Base-by-base conservation (phyloP, 208 protist species). In the Herpetomonas tarakana region DNA sequence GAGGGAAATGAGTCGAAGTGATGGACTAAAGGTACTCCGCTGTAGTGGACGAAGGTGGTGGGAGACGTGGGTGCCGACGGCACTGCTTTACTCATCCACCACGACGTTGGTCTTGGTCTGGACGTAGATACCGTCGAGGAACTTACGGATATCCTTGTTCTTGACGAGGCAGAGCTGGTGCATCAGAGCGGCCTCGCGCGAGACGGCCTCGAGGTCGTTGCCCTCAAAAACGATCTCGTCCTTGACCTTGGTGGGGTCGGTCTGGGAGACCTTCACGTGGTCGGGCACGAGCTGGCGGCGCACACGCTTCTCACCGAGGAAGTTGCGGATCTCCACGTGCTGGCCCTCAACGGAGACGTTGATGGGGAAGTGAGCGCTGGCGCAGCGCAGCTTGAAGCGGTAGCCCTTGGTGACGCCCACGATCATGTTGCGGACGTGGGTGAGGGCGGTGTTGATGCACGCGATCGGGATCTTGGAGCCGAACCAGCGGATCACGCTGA, bases 141-240 rank as follows among this genome's bases (percentile, higher is more conserved):
- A 99, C 96, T 99, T 99, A 88, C 99, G 96, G 85, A 99, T 99
- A 99, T 99, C 99, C 91, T 99, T 99, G 62, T 98, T 93, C 81
- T 93, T 97, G 52, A 99, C 97, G 51, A 97, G 63, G 71, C 83
- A 94, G 52, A 94, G 81, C 80, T 98, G 80, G 63, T 99, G 95
- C 81, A 99, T 97, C 44, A 92, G 62, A 56, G 98, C 97, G 52
- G 97, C 86, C 76, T 93, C 74, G 75, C 93, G 83, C 9, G 93
- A 97, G 39, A 99, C 97, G 54, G 75, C 54, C 60, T 98, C 86
- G 49, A 98, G 53, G 73, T 98, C 92, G 77, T 98, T 99, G 71
- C 98, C 98, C 31, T 85, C 74, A 51, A 99, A 68, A 53, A 97
- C 74, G 58, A 99, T 87, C 86, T 99, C 98, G 77, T 99, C 98